Evolutionary conservation across 805 yeast genomes (phyloP).

Genomic region (Kuraishia ogatae): DNA sequence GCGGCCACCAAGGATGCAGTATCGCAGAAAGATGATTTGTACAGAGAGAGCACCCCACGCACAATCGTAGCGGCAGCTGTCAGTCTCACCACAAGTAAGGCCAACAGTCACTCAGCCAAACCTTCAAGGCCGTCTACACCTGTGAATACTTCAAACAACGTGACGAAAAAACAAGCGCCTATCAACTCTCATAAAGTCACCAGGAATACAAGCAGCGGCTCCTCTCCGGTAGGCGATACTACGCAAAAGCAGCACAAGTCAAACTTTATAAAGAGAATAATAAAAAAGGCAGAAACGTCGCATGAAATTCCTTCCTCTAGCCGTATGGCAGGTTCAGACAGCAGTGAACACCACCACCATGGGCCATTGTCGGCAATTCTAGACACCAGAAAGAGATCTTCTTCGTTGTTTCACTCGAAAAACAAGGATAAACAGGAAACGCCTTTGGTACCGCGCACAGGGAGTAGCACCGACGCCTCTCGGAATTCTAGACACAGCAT

Average conservation of each 20-base stretch:
- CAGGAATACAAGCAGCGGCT: not conserved
- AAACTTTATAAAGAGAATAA: not conserved
- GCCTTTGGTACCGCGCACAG: not conserved
- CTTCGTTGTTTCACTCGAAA: not conserved
- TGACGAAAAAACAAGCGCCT: not conserved
- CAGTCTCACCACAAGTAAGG: not conserved
- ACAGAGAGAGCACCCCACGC: not conserved
- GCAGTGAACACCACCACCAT: not conserved
- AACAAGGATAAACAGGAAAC: not conserved
- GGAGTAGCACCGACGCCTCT: not conserved
- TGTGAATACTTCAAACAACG: not conserved
- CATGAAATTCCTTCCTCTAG: not conserved
- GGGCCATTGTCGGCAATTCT: not conserved
- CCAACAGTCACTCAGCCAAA: not conserved
- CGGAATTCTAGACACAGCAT: not conserved
- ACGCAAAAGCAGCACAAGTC: not conserved
- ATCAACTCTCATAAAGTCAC: not conserved
- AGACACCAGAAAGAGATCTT: not conserved
- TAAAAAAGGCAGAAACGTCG: not conserved
- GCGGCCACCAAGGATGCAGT: not conserved
- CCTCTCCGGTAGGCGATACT: not conserved
- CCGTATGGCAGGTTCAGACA: not conserved
- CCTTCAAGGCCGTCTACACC: not conserved
- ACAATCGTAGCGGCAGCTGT: not conserved
- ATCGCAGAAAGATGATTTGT: too few species aligned